These are phyloP conservation scores for Neurospora sp. DNA, from an alignment of 495 filamentous ascomycete species.

Conservation along the genomic window DNA sequence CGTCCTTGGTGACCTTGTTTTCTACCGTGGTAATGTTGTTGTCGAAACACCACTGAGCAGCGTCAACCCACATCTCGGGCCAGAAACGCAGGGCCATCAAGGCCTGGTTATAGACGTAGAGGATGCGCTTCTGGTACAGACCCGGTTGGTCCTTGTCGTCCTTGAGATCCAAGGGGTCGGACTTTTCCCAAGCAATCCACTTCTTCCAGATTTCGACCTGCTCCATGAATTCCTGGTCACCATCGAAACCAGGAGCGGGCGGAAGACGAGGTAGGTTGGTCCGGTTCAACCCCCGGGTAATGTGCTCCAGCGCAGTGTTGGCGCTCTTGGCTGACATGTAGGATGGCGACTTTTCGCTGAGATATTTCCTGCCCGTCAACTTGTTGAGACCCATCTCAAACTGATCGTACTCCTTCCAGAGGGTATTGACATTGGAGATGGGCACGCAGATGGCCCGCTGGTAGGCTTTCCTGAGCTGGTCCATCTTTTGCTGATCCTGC, in stretches of 20 bases:
- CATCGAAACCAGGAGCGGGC: conserved; percentile 75
- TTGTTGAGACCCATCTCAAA: conserved; percentile 94
- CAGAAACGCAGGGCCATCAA: conserved; percentile 88
- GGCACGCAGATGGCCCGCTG: conserved; percentile 81
- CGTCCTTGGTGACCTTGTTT: conserved; percentile 52
- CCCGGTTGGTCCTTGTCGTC: conserved; percentile 72
- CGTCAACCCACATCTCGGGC: conserved; percentile 93
- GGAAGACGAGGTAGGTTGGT: conserved; percentile 72
- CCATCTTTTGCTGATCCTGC: conserved; percentile 98
- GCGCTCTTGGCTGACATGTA: conserved; percentile 92
- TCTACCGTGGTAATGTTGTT: conserved; percentile 50
- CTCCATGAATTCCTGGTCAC: conserved; percentile 70
- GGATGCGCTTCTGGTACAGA: conserved; percentile 62
- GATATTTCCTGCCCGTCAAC: conserved; percentile 77
- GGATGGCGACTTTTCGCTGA: conserved; percentile 80
- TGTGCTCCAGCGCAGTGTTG: conserved; percentile 71
- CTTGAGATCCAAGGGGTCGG: conserved; percentile 74
- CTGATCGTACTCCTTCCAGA: conserved; percentile 96
- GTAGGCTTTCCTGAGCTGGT: conserved; percentile 78
- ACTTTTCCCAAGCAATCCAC: conserved; percentile 92
- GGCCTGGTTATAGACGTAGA: conserved; percentile 90
- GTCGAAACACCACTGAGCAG: conserved; percentile 82
- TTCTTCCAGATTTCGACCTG: conserved; percentile 88
- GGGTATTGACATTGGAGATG: conserved; percentile 60
- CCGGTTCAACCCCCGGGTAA: conserved; percentile 66